These are phyloP conservation scores for Coprinellus micaceus DNA, from an alignment of 768 basidiomycete species.

Conservation along the genomic window DNA sequence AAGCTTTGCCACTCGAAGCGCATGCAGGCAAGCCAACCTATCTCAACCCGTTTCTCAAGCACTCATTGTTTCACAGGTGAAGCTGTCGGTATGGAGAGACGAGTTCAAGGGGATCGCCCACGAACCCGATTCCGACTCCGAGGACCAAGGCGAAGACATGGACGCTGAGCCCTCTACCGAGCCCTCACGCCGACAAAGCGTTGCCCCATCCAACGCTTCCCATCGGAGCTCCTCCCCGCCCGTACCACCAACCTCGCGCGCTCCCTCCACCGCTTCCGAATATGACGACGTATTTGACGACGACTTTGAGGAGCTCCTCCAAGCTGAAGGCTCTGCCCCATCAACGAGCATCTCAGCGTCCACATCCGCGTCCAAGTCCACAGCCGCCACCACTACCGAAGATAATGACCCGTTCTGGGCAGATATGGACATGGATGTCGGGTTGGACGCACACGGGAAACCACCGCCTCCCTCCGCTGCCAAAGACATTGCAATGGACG, in stretches of 20 bases:
- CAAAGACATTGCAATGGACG: conserved; percentile 25
- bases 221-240: conserved; percentile 17
- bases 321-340: conserved; percentile 28
- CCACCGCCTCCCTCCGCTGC: conserved; percentile 17
- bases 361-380: not conserved
- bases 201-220: not conserved
- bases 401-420: conserved; percentile 73
- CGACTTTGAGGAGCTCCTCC: conserved; percentile 48
- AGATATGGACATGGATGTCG: conserved; percentile 43
- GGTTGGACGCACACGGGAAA: conserved; percentile 14
- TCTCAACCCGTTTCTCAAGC: not conserved
- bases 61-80: conserved; percentile 20
- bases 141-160: conserved; percentile 17
- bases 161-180: conserved; percentile 12
- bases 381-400: not conserved
- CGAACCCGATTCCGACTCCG: conserved; percentile 11
- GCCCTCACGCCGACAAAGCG: not conserved
- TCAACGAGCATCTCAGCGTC: conserved; percentile 7
- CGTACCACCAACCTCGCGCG: conserved; percentile 8
- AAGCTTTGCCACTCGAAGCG: conserved; percentile 81
- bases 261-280: conserved; percentile 19
- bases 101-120: conserved; percentile 43
- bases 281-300: conserved; percentile 25
- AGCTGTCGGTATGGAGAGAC: conserved; percentile 79
- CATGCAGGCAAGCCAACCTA: conserved; percentile 63